These are phyloP conservation scores for Lactarius akahatsu DNA, from an alignment of 768 basidiomycete species.

Conservation along the genomic window DNA sequence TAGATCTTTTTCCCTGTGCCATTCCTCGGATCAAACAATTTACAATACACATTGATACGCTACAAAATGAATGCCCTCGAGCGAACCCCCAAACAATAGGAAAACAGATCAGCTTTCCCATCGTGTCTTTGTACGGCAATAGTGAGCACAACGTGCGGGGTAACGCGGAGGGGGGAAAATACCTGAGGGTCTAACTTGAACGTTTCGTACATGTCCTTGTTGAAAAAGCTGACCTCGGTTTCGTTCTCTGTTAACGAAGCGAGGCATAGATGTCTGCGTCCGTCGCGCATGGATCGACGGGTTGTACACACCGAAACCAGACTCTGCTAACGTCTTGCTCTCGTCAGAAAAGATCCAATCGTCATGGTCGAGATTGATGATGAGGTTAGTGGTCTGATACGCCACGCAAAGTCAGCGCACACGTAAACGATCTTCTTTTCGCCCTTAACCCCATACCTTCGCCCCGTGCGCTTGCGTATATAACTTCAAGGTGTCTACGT, in stretches of 20 bases:
- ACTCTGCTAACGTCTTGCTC: conserved; percentile 57
- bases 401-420: conserved; percentile 1
- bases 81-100: not conserved
- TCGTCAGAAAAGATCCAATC: conserved; percentile 86
- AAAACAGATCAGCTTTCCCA: conserved; percentile 23
- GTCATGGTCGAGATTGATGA: conserved; percentile 96
- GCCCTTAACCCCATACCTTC: conserved; percentile 54
- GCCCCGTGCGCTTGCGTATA: conserved; percentile 94
- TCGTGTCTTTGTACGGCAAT: conserved; percentile 17
- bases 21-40: conserved; percentile 6
- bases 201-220: conserved; percentile 65
- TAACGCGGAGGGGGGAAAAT: not conserved
- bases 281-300: not conserved
- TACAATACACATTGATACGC: conserved; percentile 13
- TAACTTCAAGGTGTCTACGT: conserved; percentile 85
- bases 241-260: conserved; percentile 73
- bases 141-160: not conserved
- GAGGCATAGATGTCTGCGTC: not conserved
- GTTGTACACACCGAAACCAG: conserved; percentile 69
- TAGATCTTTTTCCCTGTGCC: conserved; percentile 20
- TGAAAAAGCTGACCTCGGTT: conserved; percentile 93
- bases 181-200: conserved; percentile 88
- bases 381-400: conserved; percentile 87
- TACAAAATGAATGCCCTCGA: not conserved
- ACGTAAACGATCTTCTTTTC: not conserved